Base-by-base conservation (phyloP, 805 yeast species). In the Cyberlindnera subsufficiens region DNA sequence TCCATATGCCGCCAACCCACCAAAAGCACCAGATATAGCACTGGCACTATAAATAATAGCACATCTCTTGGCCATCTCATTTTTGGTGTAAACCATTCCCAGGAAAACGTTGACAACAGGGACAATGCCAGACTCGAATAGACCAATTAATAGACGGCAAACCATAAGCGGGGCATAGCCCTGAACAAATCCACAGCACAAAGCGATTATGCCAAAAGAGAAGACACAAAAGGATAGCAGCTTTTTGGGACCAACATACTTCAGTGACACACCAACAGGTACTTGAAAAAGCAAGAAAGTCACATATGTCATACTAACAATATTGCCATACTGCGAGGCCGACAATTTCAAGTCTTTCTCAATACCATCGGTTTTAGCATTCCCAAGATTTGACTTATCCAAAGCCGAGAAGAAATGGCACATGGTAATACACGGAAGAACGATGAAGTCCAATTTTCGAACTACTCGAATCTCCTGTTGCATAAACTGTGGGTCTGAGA, bases 331-430 rank as follows among this genome's bases (percentile, higher is more conserved):
- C 49, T 74, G 69, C 18, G 54, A 58, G 1, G 64, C 65, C 0
- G 58, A 51, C 19, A 75, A 53, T 7, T 64, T 60, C 17, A 75
- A 43, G 40, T 67, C 72, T 20, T 62, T 61, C 0, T 65, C 57
- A 45, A 77, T 49, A 4, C 83, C 82, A 14, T 78, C 81, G 3
- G 74, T 65, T 34, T 67, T 67, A 8, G 82, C 82, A 53, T 78
- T 78, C 50, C 82, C 82, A 42, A 78, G 74, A 53, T 77, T 77
- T 10, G 80, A 72, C 46, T 75, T 67, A 56, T 78, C 83, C 43
- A 78, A 59, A 38, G 68, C 66, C 3, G 77, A 69, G 35, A 72
- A 60, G 43, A 75, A 66, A 53, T 73, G 74, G 36, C 70, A 56
- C 20, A 66, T 43, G 7, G 69, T 56, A 43, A 73, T 56, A 42